A percentile compares a stretch with the other conserved stretches of the same genome.
phyloP scores from a whole-genome alignment of 805 yeast genomes.

The Sungouiozyma intestinalis region DNA sequence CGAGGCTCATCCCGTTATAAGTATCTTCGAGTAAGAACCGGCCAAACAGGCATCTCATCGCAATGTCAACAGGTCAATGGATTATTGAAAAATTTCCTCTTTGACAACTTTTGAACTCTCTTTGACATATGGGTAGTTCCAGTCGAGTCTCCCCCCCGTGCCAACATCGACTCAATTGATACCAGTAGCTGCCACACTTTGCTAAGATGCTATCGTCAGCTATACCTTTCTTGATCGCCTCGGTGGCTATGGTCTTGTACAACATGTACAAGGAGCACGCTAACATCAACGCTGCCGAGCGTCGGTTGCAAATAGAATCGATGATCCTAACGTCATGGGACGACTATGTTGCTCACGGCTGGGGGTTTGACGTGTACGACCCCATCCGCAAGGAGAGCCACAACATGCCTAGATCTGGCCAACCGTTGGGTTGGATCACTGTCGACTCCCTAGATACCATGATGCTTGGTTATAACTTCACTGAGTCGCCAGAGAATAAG shows the following conservation, averaged over 20 bases:
- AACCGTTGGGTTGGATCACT: conserved; percentile 86
- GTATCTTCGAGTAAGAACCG: no score
- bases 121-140: no score
- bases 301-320: conserved; percentile 40
- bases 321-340: conserved; percentile 71
- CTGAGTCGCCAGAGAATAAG: conserved; percentile 4
- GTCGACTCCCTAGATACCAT: conserved; percentile 82
- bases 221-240: not conserved
- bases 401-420: conserved; percentile 57
- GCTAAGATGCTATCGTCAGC: not conserved
- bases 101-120: no score
- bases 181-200: no score
- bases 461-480: conserved; percentile 54
- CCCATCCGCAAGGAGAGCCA: conserved; percentile 54
- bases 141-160: no score
- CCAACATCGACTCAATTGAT: no score
- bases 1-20: not conserved
- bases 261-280: not conserved
- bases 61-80: no score
- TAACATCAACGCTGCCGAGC: not conserved
- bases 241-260: not conserved
- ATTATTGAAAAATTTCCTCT: no score
- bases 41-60: no score
- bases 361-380: conserved; percentile 74
- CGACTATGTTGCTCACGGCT: conserved; percentile 57